phyloP scores from a whole-genome alignment of 2,329 filamentous ascomycete species.

The Trichoderma citrinoviride region DNA sequence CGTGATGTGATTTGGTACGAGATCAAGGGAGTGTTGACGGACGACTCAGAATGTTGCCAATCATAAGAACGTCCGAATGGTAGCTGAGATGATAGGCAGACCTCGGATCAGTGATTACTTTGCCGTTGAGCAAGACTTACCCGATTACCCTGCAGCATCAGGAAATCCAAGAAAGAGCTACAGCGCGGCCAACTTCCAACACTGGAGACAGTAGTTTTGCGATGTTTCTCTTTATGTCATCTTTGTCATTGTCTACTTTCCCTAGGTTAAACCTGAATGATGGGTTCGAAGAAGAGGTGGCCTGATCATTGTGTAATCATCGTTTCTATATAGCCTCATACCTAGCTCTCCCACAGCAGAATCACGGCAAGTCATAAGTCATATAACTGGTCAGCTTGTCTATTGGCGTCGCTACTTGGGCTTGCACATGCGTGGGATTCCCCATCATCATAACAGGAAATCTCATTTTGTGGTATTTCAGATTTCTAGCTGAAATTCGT shows the following conservation, averaged over 20 bases:
- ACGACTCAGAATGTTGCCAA: no score
- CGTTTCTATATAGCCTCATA: no score
- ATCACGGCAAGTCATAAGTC: background rate
- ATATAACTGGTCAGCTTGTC: conserved; percentile 4
- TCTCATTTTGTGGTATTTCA: conserved; percentile 37
- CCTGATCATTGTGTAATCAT: background rate
- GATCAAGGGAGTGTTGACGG: no score
- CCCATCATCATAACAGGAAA: conserved; percentile 30
- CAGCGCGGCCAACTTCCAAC: no score
- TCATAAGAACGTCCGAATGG: no score
- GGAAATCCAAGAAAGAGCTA: no score
- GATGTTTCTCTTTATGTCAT: conserved; percentile 9
- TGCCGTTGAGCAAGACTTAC: background rate
- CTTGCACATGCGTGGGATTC: conserved; percentile 18
- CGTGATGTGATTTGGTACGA: background rate
- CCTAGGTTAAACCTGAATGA: conserved; percentile 2
- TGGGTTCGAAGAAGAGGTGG: background rate
- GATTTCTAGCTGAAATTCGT: conserved; percentile 35
- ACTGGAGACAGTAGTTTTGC: conserved; percentile 13
- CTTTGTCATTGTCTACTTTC: conserved; percentile 9
- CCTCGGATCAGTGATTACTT: background rate
- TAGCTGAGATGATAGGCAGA: background rate
- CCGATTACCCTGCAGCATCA: background rate
- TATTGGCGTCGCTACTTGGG: conserved; percentile 14
- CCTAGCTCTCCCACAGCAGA: background rate